phyloP scores from a whole-genome alignment of 345 rosid species.

The Boechera stricta region DNA sequence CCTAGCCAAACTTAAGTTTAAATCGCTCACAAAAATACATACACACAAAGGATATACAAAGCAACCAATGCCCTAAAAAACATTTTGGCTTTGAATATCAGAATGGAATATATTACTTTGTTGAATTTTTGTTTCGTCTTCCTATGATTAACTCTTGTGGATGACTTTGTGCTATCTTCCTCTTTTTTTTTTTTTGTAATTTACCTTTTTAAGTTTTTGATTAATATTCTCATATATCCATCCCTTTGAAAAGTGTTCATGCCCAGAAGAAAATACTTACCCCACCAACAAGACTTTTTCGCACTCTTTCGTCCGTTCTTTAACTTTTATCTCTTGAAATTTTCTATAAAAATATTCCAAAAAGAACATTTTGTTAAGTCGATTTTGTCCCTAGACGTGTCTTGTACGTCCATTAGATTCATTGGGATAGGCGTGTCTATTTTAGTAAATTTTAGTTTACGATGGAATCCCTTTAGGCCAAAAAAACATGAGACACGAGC shows the following conservation, averaged over 20 bases:
- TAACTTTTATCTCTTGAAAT: slow-evolving; percentile 13
- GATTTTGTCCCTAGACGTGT: slow-evolving; percentile 7
- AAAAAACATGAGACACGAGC: slow-evolving; percentile 27
- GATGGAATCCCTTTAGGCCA: slow-evolving; percentile 4
- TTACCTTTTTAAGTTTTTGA: slow-evolving; percentile 19
- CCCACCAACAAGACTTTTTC: slow-evolving; percentile 26
- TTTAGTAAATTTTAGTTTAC: background rate
- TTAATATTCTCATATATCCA: slow-evolving; percentile 27
- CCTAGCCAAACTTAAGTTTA: background rate
- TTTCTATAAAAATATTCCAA: slow-evolving; percentile 18
- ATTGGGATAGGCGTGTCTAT: background rate
- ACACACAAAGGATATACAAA: slow-evolving; percentile 6
- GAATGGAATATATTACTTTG: slow-evolving; percentile 39
- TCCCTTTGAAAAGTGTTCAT: slow-evolving; percentile 20
- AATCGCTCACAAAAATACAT: background rate
- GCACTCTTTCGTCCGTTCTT: slow-evolving; percentile 34
- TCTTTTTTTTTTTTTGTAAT: background rate
- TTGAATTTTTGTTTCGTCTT: slow-evolving; percentile 27
- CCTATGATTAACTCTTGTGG: slow-evolving; percentile 32
- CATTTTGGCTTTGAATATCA: slow-evolving; percentile 41
- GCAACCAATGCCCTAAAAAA: slow-evolving; percentile 14
- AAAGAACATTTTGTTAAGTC: slow-evolving; percentile 9
- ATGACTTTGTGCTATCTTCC: slow-evolving; percentile 32
- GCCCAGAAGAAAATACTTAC: slow-evolving; percentile 13
- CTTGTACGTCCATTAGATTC: slow-evolving; percentile 1